Evolutionary conservation across 2,329 filamentous ascomycete genomes (phyloP).

Genomic region (Microdochium trichocladiopsis): DNA sequence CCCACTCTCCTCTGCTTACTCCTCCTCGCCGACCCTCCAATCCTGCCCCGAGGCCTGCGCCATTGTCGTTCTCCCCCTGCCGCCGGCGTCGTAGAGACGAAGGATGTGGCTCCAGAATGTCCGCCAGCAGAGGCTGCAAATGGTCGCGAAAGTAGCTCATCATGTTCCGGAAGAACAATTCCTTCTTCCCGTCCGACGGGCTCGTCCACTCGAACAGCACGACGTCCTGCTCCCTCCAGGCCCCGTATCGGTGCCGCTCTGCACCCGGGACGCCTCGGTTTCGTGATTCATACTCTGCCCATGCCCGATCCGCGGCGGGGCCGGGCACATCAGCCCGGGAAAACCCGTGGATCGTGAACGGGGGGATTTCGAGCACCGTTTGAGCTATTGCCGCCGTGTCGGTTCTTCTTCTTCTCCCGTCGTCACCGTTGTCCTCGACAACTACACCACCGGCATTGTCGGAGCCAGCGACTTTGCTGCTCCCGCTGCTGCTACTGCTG

Average conservation of each 20-base stretch:
- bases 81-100: too few relatives aligned
- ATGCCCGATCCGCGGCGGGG: background rate
- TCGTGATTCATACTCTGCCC: background rate
- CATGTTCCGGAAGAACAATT: conserved; percentile 1
- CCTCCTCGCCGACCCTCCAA: background rate
- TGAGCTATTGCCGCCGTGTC: background rate
- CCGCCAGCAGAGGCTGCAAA: background rate
- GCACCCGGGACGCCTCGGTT: background rate
- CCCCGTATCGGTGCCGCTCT: background rate
- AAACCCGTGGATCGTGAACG: conserved; percentile 1
- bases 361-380: background rate
- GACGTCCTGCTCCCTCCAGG: background rate
- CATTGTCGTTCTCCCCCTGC: too few relatives aligned
- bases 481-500: background rate
- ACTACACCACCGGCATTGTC: background rate
- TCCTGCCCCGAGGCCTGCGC: too few relatives aligned
- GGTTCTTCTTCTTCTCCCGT: background rate
- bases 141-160: conserved; percentile 1
- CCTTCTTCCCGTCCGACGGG: conserved; percentile 1
- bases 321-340: background rate
- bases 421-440: background rate
- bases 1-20: background rate
- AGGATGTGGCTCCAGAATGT: background rate
- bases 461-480: background rate
- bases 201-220: conserved; percentile 1